Base-by-base conservation (phyloP, 1,139 yeast species). In the Petasospora rhodanensis region DNA sequence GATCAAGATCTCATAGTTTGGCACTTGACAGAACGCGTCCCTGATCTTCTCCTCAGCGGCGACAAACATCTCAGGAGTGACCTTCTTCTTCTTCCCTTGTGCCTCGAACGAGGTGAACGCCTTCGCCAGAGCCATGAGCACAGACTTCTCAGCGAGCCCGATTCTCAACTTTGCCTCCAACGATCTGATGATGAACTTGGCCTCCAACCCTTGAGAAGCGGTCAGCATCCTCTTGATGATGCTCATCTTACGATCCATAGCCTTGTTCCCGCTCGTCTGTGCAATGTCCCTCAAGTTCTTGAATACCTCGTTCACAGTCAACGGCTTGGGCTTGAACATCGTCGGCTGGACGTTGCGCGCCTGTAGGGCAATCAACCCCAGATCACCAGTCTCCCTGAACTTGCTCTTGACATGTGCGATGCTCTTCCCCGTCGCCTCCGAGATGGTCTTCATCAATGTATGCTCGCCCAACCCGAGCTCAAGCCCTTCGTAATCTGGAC, bases 391-490 rank as follows among this genome's bases (percentile, higher is more conserved):
- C 41, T 81, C 76, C 37, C 76, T 78, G 51, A 80, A 85, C 39
- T 86, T 94, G 23, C 68, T 65, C 55, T 78, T 86, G 38, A 91
- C 73, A 43, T 80, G 85, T 4, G 76, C 62, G 3, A 76, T 49
- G 0, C 87, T 70, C 39, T 95, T 68, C 2, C 98, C 98, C 14
- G 95, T 89, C 34, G 95, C 77, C 52, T 85, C 96, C 28, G 89
- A 77, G 27, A 91, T 76, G 1, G 98, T 93, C 54, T 89, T 91
- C 52, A 87, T 76, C 24, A 91, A 64, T 13, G 91, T 57, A 0
- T 93, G 78, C 56, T 91, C 98, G 11, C 98, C 99, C 4, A 91
- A 68, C 0, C 98, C 97, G 22, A 91, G 63, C 52, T 91, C 98
- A 41, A 89, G 64, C 24, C 93, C 96, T 51, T 86, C 96, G 54